phyloP scores from a whole-genome alignment of 306 rosid genomes.

The Nissolia schottii region DNA sequence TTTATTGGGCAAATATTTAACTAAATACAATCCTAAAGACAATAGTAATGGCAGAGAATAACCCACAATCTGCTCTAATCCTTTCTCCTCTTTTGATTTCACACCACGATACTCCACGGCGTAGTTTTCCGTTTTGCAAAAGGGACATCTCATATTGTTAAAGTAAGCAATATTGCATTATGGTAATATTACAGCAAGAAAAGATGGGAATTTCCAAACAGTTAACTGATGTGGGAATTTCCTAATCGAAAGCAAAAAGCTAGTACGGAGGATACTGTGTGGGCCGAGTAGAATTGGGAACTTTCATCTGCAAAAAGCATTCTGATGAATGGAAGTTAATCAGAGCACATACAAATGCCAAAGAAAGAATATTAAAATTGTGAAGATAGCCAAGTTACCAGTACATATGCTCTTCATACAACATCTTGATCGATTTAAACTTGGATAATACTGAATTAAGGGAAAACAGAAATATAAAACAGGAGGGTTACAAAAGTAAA shows the following conservation, averaged over 20 bases:
- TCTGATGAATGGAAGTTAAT: constrained; percentile 53
- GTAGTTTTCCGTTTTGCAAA: constrained; percentile 86
- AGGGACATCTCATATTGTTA: constrained; percentile 84
- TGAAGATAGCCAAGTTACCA: constrained; percentile 44
- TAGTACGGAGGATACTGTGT: constrained; percentile 82
- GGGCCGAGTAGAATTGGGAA: constrained; percentile 96
- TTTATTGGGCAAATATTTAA: neutral
- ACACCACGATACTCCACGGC: constrained; percentile 97
- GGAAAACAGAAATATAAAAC: neutral
- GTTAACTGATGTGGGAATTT: neutral
- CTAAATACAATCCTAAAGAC: constrained; percentile 8
- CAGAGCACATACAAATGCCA: constrained; percentile 20
- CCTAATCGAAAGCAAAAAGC: constrained; percentile 1
- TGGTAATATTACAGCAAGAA: constrained; percentile 3
- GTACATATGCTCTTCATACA: constrained; percentile 98
- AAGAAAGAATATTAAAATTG: neutral
- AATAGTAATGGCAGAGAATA: neutral
- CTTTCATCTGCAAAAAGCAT: constrained; percentile 99
- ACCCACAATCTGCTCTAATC: constrained; percentile 85
- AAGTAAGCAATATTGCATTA: constrained; percentile 48
- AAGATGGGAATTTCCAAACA: neutral
- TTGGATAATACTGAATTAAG: constrained; percentile 77
- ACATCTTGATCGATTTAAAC: constrained; percentile 98
- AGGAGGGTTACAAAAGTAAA: constrained; percentile 24
- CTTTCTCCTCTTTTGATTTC: constrained; percentile 95